These are phyloP conservation scores for Pholiota conissans DNA, from an alignment of 768 basidiomycete species.

Conservation along the genomic window DNA sequence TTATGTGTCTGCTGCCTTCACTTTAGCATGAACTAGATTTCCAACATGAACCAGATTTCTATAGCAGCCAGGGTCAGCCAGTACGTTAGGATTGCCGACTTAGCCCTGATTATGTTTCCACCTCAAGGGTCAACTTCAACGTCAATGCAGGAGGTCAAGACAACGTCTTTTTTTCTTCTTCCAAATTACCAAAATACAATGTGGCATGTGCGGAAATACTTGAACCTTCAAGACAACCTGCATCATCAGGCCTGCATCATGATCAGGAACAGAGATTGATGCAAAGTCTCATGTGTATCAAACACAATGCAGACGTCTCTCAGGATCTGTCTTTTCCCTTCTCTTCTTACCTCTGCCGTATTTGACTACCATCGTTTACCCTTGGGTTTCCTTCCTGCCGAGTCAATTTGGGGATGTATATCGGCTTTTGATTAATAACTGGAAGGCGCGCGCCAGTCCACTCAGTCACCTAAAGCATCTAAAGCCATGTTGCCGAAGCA, in stretches of 20 bases:
- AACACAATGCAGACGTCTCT: not conserved
- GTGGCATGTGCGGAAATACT: too few relatives aligned
- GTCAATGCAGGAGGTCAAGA: too few relatives aligned
- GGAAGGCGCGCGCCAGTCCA: not conserved
- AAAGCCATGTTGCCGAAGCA: slow-evolving; percentile 14
- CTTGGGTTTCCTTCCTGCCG: not conserved
- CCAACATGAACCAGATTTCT: slow-evolving; percentile 9
- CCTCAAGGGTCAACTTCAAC: too few relatives aligned
- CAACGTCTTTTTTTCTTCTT: too few relatives aligned
- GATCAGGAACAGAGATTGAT: slow-evolving; percentile 16
- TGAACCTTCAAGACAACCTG: not conserved
- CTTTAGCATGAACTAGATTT: slow-evolving; percentile 20
- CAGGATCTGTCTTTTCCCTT: slow-evolving; percentile 4
- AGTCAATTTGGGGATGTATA: slow-evolving; percentile 1
- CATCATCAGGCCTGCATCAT: too few relatives aligned
- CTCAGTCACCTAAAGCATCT: not conserved
- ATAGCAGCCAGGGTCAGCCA: not conserved
- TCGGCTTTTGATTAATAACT: not conserved
- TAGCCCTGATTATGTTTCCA: too few relatives aligned
- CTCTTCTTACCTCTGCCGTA: not conserved
- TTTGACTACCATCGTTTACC: not conserved
- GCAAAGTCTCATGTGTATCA: not conserved
- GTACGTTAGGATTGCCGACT: not conserved
- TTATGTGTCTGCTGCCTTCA: slow-evolving; percentile 7
- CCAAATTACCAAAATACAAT: too few relatives aligned